Evolutionary conservation across 2,329 filamentous ascomycete genomes (phyloP), one percentile per base, ranked within the genome.

Genomic region (Sporothrix curviconia): DNA sequence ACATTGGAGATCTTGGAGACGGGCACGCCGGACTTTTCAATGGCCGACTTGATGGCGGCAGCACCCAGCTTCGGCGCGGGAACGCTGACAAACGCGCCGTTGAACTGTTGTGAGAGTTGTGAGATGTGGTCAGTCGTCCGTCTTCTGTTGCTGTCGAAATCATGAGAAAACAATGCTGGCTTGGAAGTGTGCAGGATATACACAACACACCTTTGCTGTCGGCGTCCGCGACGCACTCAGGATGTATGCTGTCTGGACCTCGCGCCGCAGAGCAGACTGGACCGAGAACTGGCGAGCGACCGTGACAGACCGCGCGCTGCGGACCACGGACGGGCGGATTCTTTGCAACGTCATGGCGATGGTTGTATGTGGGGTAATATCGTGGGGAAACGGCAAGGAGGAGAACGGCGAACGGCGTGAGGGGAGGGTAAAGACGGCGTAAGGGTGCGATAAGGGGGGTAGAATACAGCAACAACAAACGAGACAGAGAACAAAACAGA

Each of bases 241-340:
- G 65, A 99, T 97, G 73, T 97, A 99, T 49, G 89, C 92, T 71
- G 96, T 91, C 68, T 89, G 86, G 55, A 96, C 81, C 69, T 95
- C 87, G 11, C 59, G 59, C 15, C 58, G 49, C 9, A 60, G 56
- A 14, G 56, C 53, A 11, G 60, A 36, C 51, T 59, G 59, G 8
- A 72, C 74, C 36, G 79, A 79, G 65, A 82, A 81, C 54, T 69
- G 70, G 54, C 79, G 76, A 53, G 69, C 66, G 32, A 72, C 5
- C 2, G 58, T 47, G 19, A 55, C 51, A 8, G 72, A 85, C 40
- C 50, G 59, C 15, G 53, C 44, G 34, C 47, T 42, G 28, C 56
- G 52, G 17, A 39, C 56, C 24, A 59, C 49, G 12, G 57, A 49
- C 37, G 56, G 56, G 25, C 58, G 56, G 4, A 59, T 8, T 24